These are phyloP conservation scores for Trametes cingulata DNA, from an alignment of 768 basidiomycete species.

Conservation along the genomic window DNA sequence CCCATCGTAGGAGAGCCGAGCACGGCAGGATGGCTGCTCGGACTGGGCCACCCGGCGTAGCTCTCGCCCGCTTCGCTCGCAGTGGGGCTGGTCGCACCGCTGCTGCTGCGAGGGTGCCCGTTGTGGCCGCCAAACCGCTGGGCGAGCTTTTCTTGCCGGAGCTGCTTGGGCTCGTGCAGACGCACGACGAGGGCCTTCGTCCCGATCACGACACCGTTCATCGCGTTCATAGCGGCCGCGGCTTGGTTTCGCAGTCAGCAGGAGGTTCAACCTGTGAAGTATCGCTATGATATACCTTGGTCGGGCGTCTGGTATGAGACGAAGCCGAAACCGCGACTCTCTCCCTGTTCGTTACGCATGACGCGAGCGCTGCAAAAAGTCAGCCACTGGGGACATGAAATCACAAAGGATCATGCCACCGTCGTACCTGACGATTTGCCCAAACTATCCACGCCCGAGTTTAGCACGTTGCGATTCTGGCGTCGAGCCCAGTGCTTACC, in stretches of 20 bases:
- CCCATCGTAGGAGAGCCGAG: slow-evolving; percentile 59
- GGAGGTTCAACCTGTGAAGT: neutral
- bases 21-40: slow-evolving; percentile 52
- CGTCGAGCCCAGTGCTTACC: slow-evolving; percentile 42
- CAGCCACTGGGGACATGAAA: no score
- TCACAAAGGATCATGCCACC: neutral
- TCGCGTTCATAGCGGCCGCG: slow-evolving; percentile 67
- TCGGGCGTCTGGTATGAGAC: slow-evolving; percentile 84
- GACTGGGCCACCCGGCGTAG: slow-evolving; percentile 73
- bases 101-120: slow-evolving; percentile 76
- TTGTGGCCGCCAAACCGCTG: slow-evolving; percentile 75
- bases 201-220: slow-evolving; percentile 77
- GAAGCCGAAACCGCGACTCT: slow-evolving; percentile 88
- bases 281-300: slow-evolving; percentile 70
- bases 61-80: slow-evolving; percentile 81
- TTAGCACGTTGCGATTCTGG: slow-evolving; percentile 20
- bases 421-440: slow-evolving; percentile 83
- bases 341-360: slow-evolving; percentile 83
- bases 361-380: slow-evolving; percentile 94
- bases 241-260: slow-evolving; percentile 43
- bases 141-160: slow-evolving; percentile 87
- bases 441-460: slow-evolving; percentile 52
- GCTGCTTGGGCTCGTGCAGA: slow-evolving; percentile 86
- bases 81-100: slow-evolving; percentile 84
- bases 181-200: slow-evolving; percentile 82